Conservation (phyloP, 108 stramenopile genomes). For the Mayamaea pseudoterrestris region DNA sequence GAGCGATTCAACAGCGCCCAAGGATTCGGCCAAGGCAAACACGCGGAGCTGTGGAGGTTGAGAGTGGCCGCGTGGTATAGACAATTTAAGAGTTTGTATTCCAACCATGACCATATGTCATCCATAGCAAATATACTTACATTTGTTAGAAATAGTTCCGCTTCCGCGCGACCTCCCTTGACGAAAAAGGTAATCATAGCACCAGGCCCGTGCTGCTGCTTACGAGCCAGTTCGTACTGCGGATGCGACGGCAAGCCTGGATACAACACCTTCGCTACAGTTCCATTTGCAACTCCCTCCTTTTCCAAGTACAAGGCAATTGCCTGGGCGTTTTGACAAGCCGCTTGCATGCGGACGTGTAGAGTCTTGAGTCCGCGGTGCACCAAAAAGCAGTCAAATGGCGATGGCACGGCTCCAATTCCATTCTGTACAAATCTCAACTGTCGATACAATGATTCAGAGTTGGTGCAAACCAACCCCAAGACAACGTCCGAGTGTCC, state of each 20-base stretch:
- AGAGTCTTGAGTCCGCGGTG: constrained; percentile 82
- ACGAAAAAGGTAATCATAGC: constrained; percentile 87
- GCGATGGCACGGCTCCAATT: constrained; percentile 47
- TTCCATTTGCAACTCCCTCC: constrained; percentile 35
- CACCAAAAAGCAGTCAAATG: constrained; percentile 80
- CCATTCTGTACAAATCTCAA: constrained; percentile 82
- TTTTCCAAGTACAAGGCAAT: constrained; percentile 69
- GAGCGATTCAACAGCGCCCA: constrained; percentile 76
- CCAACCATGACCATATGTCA: neutral
- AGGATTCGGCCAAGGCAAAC: constrained; percentile 57
- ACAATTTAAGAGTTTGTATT: neutral
- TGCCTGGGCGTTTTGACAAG: constrained; percentile 64
- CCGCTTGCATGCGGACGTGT: constrained; percentile 78
- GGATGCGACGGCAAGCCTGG: constrained; percentile 63
- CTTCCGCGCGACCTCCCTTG: constrained; percentile 48
- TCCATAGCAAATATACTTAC: constrained; percentile 11
- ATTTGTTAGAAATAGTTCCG: constrained; percentile 36
- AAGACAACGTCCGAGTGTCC: constrained; percentile 86
- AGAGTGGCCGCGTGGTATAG: too few relatives aligned
- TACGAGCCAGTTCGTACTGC: constrained; percentile 65
- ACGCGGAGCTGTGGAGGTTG: constrained; percentile 23
- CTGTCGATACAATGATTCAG: constrained; percentile 39
- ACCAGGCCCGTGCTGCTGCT: constrained; percentile 67
- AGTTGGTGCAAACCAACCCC: constrained; percentile 63
- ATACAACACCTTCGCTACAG: constrained; percentile 58